phyloP scores from a whole-genome alignment of 192 early-diverging fungal genomes.

The Helicostylum pulchrum region DNA sequence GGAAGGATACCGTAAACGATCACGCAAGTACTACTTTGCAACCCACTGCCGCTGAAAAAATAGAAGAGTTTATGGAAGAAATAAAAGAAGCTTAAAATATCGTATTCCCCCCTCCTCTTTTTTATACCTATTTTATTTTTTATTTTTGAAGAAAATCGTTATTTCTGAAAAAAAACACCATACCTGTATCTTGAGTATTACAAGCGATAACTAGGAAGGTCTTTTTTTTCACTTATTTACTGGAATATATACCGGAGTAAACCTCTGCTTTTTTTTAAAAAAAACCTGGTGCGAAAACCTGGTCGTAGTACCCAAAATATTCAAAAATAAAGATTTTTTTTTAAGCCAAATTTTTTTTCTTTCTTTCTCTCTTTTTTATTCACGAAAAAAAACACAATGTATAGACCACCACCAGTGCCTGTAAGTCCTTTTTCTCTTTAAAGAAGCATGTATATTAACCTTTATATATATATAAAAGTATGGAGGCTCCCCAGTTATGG shows the following conservation, averaged over 20 bases:
- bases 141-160: too few relatives aligned
- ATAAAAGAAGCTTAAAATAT: slow-evolving; percentile 29
- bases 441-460: too few relatives aligned
- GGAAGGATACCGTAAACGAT: slow-evolving; percentile 29
- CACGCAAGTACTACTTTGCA: not conserved
- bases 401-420: slow-evolving; percentile 22
- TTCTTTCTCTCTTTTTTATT: not conserved
- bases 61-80: slow-evolving; percentile 34
- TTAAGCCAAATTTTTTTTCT: too few relatives aligned
- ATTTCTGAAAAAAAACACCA: too few relatives aligned
- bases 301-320: too few relatives aligned
- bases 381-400: slow-evolving; percentile 3
- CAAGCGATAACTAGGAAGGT: too few relatives aligned
- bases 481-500: not conserved
- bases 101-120: not conserved
- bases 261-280: too few relatives aligned
- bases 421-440: slow-evolving; percentile 3
- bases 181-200: too few relatives aligned
- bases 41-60: slow-evolving; percentile 19
- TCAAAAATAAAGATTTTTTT: too few relatives aligned
- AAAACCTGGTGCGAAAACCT: too few relatives aligned
- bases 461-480: not conserved
- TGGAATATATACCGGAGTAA: too few relatives aligned
- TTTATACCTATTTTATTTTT: not conserved
- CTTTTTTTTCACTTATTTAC: too few relatives aligned